Base-by-base conservation (phyloP, 2,329 filamentous ascomycete species). In the Pestalotiopsis sp. region DNA sequence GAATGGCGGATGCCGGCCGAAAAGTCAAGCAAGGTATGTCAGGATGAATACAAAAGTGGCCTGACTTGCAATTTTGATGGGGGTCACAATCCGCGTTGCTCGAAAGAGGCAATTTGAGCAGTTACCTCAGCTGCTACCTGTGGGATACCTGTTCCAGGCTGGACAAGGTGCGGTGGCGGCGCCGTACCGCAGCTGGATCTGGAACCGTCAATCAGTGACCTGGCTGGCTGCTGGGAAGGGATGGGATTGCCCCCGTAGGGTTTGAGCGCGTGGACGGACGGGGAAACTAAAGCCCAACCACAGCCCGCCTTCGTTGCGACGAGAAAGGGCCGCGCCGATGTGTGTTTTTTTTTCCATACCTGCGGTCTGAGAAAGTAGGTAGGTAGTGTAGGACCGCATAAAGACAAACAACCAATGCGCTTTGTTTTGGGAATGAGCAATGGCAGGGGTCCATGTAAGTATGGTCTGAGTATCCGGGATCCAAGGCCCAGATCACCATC, bases 281-380 rank as follows among this genome's bases (percentile, higher is more conserved):
- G 64, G 64, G 52, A 49, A 66, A 66, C 41, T 66, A 66, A 66
- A 20, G 56, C 64, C 64, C 64, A 62, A 36, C 64, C 14, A 20
- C 31, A 60, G 45, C 17, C 45, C 20, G 52, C 23, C 17, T 25
- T 27, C 49, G 49, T 36, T n/a, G 27, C 41, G 7, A 56, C 64
- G 64, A 66, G 36, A 66, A 60, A 36, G 25, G 56, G 13, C 52
- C 61, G 61, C 38, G 61, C 45, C 36, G 49, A n/a, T 25, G 6
- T 36, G 31, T 36, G 6, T 36, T 7, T 36, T 36, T 7, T 36
- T 52, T 64, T 20, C 23, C 45, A n/a, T 39, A 52, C 61, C 36
- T 60, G 25, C 27, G 38, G 25, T 62, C 31, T 41, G 14, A n/a
- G 27, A 62, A 39, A 39, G 23, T 36, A 36, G 31, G 31, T 36